Evolutionary conservation across 1,284 basidiomycete genomes (phyloP), one percentile per base, ranked within the genome.

Genomic region (Sporisorium reilianum): DNA sequence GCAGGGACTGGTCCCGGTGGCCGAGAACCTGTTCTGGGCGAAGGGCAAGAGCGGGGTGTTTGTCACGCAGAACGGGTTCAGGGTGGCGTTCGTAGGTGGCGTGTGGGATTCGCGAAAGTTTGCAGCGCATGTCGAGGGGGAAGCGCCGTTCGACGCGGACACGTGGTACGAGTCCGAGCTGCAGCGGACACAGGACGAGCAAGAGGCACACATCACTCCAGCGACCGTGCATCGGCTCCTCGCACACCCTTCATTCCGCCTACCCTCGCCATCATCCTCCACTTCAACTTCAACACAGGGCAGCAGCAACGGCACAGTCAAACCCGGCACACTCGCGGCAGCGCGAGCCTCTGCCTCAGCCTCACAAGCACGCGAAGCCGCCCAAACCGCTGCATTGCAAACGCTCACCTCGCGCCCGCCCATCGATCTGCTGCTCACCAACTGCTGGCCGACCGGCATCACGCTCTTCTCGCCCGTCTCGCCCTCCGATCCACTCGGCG

Each of bases 361-460:
- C 9, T 55, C 67, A 16, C 30, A 54, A 18, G 67, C 75, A 0
- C 41, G 30, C 1, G 38, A 54, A 0, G 45, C 60, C 4, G 72
- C 68, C 3, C 56, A 62, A 26, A 48, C 59, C 11, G 68, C 56
- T 6, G 71, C 70, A 9, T 52, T 75, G 0, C 23, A 30, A 11
- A 22, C 52, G 10, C 51, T 75, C 8, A 36, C 25, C 7, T 25
- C 59, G 1, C 67, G 72, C 3, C 69, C 69, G 12, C 58, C 80
- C 5, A 64, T 84, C 50, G 83, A 84, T 54, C 44, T 84, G 11
- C 58, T 84, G 10, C 65, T 84, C 10, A 77, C 77, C 1, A 80
- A 75, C 36, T 60, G 56, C 42, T 84, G 81, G 81, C 81, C 83
- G 1, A 44, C 65, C 0, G 74, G 73, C 5, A 60, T 84, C 23